Conservation (phyloP, 2,329 filamentous ascomycete genomes). For the Exophiala xenobiotica region DNA sequence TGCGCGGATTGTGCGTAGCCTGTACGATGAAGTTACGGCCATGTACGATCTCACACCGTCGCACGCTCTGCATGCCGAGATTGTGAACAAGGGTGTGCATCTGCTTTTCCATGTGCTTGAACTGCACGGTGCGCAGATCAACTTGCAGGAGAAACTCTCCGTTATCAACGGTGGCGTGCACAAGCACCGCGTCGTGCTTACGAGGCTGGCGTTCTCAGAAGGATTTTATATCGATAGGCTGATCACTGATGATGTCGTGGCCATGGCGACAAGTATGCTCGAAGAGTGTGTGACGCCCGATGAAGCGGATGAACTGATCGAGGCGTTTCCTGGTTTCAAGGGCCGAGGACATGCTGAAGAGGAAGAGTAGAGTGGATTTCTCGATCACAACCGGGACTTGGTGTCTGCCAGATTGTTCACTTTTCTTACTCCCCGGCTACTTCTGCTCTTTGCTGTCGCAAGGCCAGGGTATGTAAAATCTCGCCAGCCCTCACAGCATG, state of each 20-base stretch:
- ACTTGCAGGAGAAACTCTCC: constrained; percentile 70
- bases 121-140: constrained; percentile 60
- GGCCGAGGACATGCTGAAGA: constrained; percentile 24
- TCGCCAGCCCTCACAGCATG: too few species aligned
- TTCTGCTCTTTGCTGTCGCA: too few species aligned
- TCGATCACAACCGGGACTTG: too few species aligned
- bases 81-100: constrained; percentile 61
- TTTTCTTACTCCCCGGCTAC: too few species aligned
- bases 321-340: constrained; percentile 41
- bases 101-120: constrained; percentile 61
- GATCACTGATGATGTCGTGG: constrained; percentile 73
- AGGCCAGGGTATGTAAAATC: too few species aligned
- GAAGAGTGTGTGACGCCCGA: constrained; percentile 80
- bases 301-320: constrained; percentile 62
- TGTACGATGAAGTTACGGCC: constrained; percentile 68
- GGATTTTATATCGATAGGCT: constrained; percentile 73
- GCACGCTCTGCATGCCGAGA: constrained; percentile 46
- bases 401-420: too few species aligned
- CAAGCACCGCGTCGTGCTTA: constrained; percentile 77
- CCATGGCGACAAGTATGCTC: constrained; percentile 77
- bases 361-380: constrained; percentile 2
- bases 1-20: constrained; percentile 70
- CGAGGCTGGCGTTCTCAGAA: constrained; percentile 81
- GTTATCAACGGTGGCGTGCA: constrained; percentile 71
- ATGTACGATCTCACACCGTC: constrained; percentile 56